Evolutionary conservation across 139 green algal species (phyloP).

Genomic region (Auxenochlorella pyrenoidosa): DNA sequence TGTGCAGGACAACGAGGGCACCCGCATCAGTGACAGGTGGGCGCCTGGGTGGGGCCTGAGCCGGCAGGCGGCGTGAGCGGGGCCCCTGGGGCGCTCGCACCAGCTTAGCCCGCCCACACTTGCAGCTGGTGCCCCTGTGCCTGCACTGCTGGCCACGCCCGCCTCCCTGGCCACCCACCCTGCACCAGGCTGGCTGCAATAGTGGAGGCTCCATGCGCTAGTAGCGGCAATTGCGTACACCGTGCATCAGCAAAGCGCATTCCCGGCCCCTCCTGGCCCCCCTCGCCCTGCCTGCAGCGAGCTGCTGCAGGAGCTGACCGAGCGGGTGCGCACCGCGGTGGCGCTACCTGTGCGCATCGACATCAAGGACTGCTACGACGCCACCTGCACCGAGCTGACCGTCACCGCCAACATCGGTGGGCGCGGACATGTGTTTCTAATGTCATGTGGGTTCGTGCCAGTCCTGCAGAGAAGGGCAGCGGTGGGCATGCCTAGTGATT

Average conservation of each 20-base stretch:
- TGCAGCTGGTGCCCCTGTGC: no score
- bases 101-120: no score
- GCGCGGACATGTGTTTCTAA: background rate
- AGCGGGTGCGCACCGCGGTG: conserved; percentile 51
- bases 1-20: conserved; percentile 57
- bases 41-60: background rate
- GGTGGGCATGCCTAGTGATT: background rate
- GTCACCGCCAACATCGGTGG: conserved; percentile 46
- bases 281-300: conserved; percentile 36
- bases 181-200: no score
- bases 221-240: no score
- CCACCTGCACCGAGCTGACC: conserved; percentile 63
- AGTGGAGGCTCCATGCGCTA: no score
- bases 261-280: background rate
- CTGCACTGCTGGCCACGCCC: no score
- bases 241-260: no score
- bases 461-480: no score
- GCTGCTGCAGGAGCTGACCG: conserved; percentile 45
- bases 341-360: conserved; percentile 61
- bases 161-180: no score
- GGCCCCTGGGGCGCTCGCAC: no score
- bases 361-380: conserved; percentile 52
- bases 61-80: background rate
- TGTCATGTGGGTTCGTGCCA: no score
- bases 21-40: conserved; percentile 39